These are phyloP conservation scores for Backusella mclennaniae DNA, from an alignment of 192 early-diverging fungal genomes.

Conservation along the genomic window DNA sequence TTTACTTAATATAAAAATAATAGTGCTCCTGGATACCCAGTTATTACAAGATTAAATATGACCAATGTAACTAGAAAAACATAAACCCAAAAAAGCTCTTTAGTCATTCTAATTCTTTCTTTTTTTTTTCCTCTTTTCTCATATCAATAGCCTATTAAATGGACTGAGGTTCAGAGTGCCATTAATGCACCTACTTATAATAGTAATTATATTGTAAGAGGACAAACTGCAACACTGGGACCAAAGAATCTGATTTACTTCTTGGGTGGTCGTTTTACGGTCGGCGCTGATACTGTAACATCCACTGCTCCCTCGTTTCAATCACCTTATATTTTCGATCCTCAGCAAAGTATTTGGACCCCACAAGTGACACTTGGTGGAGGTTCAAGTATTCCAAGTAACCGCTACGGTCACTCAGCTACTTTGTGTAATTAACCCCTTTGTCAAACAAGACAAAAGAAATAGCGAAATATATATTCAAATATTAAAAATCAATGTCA, in stretches of 20 bases:
- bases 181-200: not conserved
- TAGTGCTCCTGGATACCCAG: not conserved
- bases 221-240: not conserved
- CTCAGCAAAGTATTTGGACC: not conserved
- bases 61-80: not conserved
- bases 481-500: not conserved
- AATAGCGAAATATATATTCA: not conserved
- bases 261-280: not conserved
- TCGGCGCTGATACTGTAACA: not conserved
- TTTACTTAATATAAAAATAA: not conserved
- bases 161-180: not conserved
- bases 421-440: not conserved
- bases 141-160: not conserved
- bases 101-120: not conserved
- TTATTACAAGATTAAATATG: not conserved
- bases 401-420: not conserved
- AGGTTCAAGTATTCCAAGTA: not conserved
- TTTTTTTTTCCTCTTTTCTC: not conserved
- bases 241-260: not conserved
- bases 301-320: not conserved
- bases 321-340: not conserved
- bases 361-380: not conserved
- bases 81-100: not conserved
- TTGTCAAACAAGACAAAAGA: not conserved
- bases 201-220: not conserved